Percentiles rank a stretch among this genome's conserved stretches.
These are phyloP conservation scores for Ramaria rubella DNA, from an alignment of 768 basidiomycete species.

Conservation along the genomic window DNA sequence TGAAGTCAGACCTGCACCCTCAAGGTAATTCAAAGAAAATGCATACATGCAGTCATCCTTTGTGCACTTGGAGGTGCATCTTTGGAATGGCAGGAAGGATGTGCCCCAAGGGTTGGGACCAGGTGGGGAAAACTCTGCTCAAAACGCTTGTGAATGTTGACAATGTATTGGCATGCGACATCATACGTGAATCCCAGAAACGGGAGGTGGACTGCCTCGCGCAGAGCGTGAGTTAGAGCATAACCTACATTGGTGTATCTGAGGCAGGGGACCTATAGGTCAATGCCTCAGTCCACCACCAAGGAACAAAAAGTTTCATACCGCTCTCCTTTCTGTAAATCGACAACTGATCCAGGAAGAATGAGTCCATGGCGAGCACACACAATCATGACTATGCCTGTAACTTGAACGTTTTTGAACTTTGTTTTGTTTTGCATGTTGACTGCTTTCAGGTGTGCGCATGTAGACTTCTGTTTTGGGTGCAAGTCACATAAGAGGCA, in stretches of 20 bases:
- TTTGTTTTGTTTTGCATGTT: slow-evolving; percentile 22
- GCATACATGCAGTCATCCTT: neutral
- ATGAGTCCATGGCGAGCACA: slow-evolving; percentile 17
- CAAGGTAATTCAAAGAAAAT: neutral
- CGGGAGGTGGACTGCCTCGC: neutral
- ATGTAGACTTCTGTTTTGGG: slow-evolving; percentile 18
- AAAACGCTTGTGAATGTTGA: slow-evolving; percentile 13
- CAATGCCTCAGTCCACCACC: neutral
- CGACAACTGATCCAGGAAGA: slow-evolving; percentile 1
- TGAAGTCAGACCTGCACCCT: neutral
- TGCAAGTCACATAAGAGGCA: neutral
- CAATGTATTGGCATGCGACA: slow-evolving; percentile 16
- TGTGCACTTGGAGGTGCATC: slow-evolving; percentile 18
- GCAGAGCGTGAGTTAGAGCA: neutral
- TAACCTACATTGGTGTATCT: neutral
- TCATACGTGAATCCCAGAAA: slow-evolving; percentile 13
- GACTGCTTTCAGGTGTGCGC: slow-evolving; percentile 19
- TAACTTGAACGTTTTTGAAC: slow-evolving; percentile 18
- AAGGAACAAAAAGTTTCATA: neutral
- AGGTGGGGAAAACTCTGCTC: slow-evolving; percentile 12
- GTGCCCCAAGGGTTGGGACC: neutral
- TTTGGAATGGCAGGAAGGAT: slow-evolving; percentile 16
- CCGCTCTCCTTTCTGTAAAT: neutral
- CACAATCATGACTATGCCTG: slow-evolving; percentile 18
- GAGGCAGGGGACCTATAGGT: neutral